Base-by-base conservation (phyloP, 169 alveolate genomes). In the Sarcocystis neurona region DNA sequence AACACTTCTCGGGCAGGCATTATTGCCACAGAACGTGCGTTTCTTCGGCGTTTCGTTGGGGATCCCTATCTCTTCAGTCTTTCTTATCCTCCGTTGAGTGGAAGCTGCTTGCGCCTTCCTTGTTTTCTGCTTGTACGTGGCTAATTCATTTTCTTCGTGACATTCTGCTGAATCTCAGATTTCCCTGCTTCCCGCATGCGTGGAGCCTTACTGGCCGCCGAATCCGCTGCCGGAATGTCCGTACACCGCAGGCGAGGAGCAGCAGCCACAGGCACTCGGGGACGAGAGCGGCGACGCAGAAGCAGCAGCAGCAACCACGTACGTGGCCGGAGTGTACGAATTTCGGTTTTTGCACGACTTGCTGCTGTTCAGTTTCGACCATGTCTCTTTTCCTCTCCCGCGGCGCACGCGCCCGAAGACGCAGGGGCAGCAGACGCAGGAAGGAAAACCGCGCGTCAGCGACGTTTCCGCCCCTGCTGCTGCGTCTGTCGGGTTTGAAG, bases 151-250 rank as follows among this genome's bases (percentile, higher is more conserved):
- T n/a, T n/a, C n/a, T n/a, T n/a, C n/a, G n/a, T n/a, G n/a, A n/a
- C n/a, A n/a, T n/a, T n/a, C n/a, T n/a, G n/a, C n/a, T n/a, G n/a
- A n/a, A n/a, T n/a, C n/a, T n/a, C n/a, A n/a, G n/a, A n/a, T n/a
- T n/a, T n/a, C n/a, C n/a, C n/a, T n/a, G n/a, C 75, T 63, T 12
- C 75, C 75, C 5, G 75, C 27, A 18, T 63, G 75, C 41, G 75
- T 63, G 39, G 8, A 30, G 10, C 75, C 75, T 18, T 63, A 63
- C 75, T 30, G 8, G 8, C 75, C 75, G 34, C 75, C 75, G 43
- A 43, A 63, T 18, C 41, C 75, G 39, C 8, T n/a, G 5, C 75
- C 75, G 43, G 34, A 37, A 4, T 63, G 75, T 63, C 75, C 75
- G 75, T 63, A 63, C 75, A 63, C 75, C 1, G 75, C 75, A 15